Evolutionary conservation across 306 rosid genomes (phyloP), one percentile per base, ranked within the genome.

Genomic region (Calophaca sinica): DNA sequence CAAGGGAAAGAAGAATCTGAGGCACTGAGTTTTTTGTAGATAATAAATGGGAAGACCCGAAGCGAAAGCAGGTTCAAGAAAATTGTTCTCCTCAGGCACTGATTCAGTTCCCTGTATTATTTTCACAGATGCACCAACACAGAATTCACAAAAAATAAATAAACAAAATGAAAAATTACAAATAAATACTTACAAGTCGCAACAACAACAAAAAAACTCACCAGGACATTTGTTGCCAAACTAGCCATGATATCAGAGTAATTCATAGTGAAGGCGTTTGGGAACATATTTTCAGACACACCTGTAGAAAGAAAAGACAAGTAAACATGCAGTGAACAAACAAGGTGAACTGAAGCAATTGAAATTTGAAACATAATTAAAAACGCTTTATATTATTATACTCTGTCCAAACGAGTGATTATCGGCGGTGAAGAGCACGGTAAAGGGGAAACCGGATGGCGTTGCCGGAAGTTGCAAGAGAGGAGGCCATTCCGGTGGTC

Each of bases 401-500:
- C 70, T 42, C 2, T 83, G 49, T 62, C 84, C 96, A 4, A 93
- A 84, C 48, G 92, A 78, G 50, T 52, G 85, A 78, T 91, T 87
- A 51, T 75, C 69, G 41, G 87, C 96, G 11, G 97, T 93, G 77
- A 85, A 88, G 71, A 93, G 89, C 54, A 84, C 5, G 38, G 89
- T 87, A 32, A 82, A 83, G n/a, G 91, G 26, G 26, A 20, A 20
- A 20, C 26, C 26, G 26, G 1, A 20, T 39, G 92, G 73, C 4
- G 4, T 38, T 39, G 33, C 50, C 96, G 50, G 33, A 62, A 93
- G 49, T 71, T 93, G 96, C 60, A 93, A 74, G 73, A 93, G 67
- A 3, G 97, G 97, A 80, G 89, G 92, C 97, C 97, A 93, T 72
- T 88, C 80, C 1, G 86, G 85, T 39, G 98, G 94, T 10, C 67